A percentile compares a stretch with the other conserved stretches of the same genome.
Evolutionary conservation across 2,329 filamentous ascomycete species (phyloP).

Genomic region (Orbilia quercus): DNA sequence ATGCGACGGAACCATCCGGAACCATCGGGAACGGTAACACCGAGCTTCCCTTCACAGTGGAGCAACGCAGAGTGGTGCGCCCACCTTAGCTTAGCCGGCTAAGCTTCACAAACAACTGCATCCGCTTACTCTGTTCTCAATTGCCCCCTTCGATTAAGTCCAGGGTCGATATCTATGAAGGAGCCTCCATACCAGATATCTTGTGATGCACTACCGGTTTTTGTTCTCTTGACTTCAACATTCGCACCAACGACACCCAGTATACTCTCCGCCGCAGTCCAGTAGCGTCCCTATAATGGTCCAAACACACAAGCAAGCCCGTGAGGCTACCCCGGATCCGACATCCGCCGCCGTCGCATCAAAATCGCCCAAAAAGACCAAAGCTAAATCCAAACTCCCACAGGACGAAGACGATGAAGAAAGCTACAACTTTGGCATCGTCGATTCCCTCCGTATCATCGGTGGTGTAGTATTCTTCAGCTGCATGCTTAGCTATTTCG

Average conservation of each 20-base stretch:
- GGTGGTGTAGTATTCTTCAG: slow-evolving; percentile 75
- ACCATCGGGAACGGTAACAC: slow-evolving; percentile 2
- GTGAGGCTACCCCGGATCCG: slow-evolving; percentile 29
- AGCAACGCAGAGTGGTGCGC: slow-evolving; percentile 31
- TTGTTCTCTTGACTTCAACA: neutral
- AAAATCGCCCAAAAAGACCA: slow-evolving; percentile 30
- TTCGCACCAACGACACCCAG: neutral
- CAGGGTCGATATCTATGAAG: neutral
- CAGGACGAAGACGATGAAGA: slow-evolving; percentile 58
- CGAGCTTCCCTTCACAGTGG: slow-evolving; percentile 28
- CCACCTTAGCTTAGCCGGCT: neutral
- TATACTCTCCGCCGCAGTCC: neutral
- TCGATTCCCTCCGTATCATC: slow-evolving; percentile 77
- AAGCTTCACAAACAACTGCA: slow-evolving; percentile 1
- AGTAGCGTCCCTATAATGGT: slow-evolving; percentile 46
- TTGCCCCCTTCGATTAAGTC: no score
- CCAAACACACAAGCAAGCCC: slow-evolving; percentile 35
- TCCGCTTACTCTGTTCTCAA: slow-evolving; percentile 45
- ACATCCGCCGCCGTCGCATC: slow-evolving; percentile 37
- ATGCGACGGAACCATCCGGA: slow-evolving; percentile 47
- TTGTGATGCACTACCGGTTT: neutral
- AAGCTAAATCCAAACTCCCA: slow-evolving; percentile 32
- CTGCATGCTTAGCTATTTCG: slow-evolving; percentile 78
- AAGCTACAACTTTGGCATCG: slow-evolving; percentile 62
- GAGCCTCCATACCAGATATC: no score